Percentiles rank a stretch among this genome's conserved stretches.
phyloP scores from a whole-genome alignment of 2,329 filamentous ascomycete species.

The Colletotrichum sp. region DNA sequence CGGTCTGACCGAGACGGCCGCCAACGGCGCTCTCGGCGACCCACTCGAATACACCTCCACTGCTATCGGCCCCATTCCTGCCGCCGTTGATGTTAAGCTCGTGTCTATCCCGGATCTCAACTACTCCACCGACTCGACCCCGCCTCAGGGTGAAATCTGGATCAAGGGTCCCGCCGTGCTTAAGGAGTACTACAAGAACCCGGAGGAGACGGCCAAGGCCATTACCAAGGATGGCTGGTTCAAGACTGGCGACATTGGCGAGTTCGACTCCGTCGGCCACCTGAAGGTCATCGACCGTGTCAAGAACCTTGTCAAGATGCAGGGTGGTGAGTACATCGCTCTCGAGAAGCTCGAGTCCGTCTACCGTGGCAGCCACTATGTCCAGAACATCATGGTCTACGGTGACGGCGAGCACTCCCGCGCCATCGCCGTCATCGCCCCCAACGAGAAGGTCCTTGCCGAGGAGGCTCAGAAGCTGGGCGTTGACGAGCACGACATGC shows the following conservation, averaged over 20 bases:
- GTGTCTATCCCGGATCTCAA: slow-evolving; percentile 90
- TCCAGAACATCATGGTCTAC: slow-evolving; percentile 87
- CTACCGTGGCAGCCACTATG: slow-evolving; percentile 80
- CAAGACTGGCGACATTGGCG: slow-evolving; percentile 94
- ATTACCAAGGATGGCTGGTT: slow-evolving; percentile 92
- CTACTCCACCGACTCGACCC: slow-evolving; percentile 74
- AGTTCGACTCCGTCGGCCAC: slow-evolving; percentile 81
- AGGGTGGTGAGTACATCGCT: slow-evolving; percentile 95
- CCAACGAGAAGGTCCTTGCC: slow-evolving; percentile 66
- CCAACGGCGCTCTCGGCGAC: slow-evolving; percentile 81
- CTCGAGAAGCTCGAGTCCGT: slow-evolving; percentile 94
- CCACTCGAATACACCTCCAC: slow-evolving; percentile 82
- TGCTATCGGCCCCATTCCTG: slow-evolving; percentile 79
- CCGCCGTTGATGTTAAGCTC: slow-evolving; percentile 84
- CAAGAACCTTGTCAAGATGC: slow-evolving; percentile 97
- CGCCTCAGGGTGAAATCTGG: slow-evolving; percentile 91
- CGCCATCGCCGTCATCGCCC: slow-evolving; percentile 80
- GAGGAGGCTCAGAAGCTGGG: slow-evolving; percentile 64
- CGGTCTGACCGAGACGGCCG: slow-evolving; percentile 90
- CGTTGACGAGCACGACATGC: slow-evolving; percentile 70
- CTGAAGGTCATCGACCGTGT: slow-evolving; percentile 91
- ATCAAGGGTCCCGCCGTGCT: slow-evolving; percentile 81
- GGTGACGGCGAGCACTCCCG: slow-evolving; percentile 76
- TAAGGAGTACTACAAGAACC: slow-evolving; percentile 81
- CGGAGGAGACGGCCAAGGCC: slow-evolving; percentile 80